Evolutionary conservation across 495 filamentous ascomycete species (phyloP).

Genomic region (Lasiosphaeris hirsuta): DNA sequence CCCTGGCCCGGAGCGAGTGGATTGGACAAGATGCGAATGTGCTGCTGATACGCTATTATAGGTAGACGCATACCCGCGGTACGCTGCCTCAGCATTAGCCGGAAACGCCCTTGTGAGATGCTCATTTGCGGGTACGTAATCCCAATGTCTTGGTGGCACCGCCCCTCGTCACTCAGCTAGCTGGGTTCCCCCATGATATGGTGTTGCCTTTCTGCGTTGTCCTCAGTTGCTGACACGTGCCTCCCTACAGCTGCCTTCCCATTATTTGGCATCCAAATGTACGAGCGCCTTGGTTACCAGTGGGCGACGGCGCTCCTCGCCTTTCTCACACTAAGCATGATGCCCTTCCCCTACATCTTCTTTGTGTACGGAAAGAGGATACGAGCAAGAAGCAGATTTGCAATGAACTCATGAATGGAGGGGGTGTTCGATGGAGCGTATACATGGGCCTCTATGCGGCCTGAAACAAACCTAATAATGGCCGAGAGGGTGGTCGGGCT

Average conservation of each 20-base stretch:
- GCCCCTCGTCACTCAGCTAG: slow-evolving; percentile 39
- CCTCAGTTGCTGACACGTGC: slow-evolving; percentile 35
- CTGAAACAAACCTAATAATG: slow-evolving; percentile 10
- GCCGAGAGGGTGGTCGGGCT: background rate
- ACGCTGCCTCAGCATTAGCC: slow-evolving; percentile 83
- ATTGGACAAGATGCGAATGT: slow-evolving; percentile 23
- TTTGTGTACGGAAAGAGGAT: slow-evolving; percentile 60
- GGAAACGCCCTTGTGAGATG: slow-evolving; percentile 84
- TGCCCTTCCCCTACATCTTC: slow-evolving; percentile 70
- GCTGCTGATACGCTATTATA: slow-evolving; percentile 28
- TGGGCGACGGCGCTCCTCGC: slow-evolving; percentile 70
- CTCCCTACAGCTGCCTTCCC: slow-evolving; percentile 48
- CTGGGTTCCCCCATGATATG: slow-evolving; percentile 49
- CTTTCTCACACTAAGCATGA: slow-evolving; percentile 65
- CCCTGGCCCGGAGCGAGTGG: background rate
- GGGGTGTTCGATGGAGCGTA: background rate
- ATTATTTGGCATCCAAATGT: slow-evolving; percentile 56
- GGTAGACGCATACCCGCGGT: slow-evolving; percentile 89
- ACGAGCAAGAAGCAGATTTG: slow-evolving; percentile 48
- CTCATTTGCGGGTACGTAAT: slow-evolving; percentile 74
- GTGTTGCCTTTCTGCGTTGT: slow-evolving; percentile 45
- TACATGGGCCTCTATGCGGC: slow-evolving; percentile 11
- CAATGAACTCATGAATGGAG: slow-evolving; percentile 22
- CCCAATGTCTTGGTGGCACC: slow-evolving; percentile 21
- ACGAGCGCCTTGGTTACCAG: slow-evolving; percentile 62